A percentile compares a stretch with the other conserved stretches of the same genome.
Evolutionary conservation across 495 filamentous ascomycete genomes (phyloP).

Genomic region (Hypoxylon cercidicola): DNA sequence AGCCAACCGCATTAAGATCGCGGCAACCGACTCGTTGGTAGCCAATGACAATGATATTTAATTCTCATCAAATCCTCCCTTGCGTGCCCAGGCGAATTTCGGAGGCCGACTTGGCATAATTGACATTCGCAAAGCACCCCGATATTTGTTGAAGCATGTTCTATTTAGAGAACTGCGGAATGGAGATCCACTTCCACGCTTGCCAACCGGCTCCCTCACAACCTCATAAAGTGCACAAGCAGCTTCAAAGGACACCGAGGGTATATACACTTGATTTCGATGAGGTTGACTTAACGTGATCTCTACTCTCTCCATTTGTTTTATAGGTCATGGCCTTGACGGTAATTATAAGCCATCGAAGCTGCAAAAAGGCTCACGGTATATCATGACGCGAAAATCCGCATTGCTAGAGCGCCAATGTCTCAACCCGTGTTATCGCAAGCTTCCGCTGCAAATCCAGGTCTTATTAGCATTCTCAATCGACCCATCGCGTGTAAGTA

Average conservation of each 20-base stretch:
- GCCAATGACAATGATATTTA: background rate
- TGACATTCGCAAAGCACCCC: background rate
- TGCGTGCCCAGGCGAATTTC: background rate
- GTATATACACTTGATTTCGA: background rate
- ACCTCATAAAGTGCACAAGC: background rate
- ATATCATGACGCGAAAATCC: conserved; percentile 12
- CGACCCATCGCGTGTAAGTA: conserved; percentile 31
- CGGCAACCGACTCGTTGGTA: background rate
- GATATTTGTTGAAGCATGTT: background rate
- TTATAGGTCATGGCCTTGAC: too few species aligned
- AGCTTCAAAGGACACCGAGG: background rate
- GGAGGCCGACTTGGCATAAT: background rate
- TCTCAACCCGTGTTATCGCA: conserved; percentile 37
- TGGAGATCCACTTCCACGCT: conserved; percentile 40
- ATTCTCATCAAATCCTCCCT: background rate
- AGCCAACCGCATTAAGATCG: background rate
- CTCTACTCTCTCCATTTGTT: too few species aligned
- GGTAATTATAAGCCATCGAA: background rate
- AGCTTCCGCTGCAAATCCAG: conserved; percentile 32
- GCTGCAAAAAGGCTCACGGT: background rate
- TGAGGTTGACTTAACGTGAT: too few species aligned
- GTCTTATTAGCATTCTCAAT: conserved; percentile 45
- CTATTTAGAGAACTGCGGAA: conserved; percentile 19
- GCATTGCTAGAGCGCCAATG: conserved; percentile 30
- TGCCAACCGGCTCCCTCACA: background rate